These are phyloP conservation scores for Podospora didyma DNA, from an alignment of 495 filamentous ascomycete species.

Conservation along the genomic window DNA sequence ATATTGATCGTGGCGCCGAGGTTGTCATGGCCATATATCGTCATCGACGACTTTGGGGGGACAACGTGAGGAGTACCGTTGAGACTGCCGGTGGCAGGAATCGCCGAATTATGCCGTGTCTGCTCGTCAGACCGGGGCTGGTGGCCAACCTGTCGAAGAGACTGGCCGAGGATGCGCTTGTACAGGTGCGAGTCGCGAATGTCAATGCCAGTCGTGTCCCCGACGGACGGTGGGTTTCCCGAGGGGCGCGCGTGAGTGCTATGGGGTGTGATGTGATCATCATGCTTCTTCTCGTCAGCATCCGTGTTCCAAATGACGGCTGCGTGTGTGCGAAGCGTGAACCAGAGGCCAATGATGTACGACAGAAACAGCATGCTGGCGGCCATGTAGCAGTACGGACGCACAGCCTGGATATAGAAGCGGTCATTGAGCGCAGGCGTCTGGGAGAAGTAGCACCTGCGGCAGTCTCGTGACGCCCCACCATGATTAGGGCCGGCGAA, in stretches of 20 bases:
- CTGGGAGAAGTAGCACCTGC: constrained; percentile 91
- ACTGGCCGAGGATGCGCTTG: constrained; percentile 88
- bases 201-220: constrained; percentile 40
- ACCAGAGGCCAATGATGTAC: constrained; percentile 92
- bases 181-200: constrained; percentile 86
- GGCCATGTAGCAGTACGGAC: constrained; percentile 87
- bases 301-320: constrained; percentile 95
- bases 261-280: constrained; percentile 35
- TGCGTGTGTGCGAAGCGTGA: constrained; percentile 93
- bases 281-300: constrained; percentile 73
- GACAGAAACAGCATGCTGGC: constrained; percentile 84
- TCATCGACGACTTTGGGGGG: constrained; percentile 58
- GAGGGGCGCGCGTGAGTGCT: constrained; percentile 41
- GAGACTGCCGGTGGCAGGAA: constrained; percentile 13
- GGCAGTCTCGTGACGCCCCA: constrained; percentile 60
- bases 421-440: constrained; percentile 76
- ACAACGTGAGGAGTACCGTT: constrained; percentile 61
- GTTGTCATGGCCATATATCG: constrained; percentile 33
- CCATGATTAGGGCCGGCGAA: constrained; percentile 35
- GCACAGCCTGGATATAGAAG: constrained; percentile 86
- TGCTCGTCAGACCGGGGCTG: constrained; percentile 44
- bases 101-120: constrained; percentile 39
- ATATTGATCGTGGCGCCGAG: constrained; percentile 48
- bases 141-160: constrained; percentile 73
- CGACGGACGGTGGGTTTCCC: constrained; percentile 29